Base-by-base conservation (phyloP, 495 filamentous ascomycete genomes). In the Neurospora sp. region DNA sequence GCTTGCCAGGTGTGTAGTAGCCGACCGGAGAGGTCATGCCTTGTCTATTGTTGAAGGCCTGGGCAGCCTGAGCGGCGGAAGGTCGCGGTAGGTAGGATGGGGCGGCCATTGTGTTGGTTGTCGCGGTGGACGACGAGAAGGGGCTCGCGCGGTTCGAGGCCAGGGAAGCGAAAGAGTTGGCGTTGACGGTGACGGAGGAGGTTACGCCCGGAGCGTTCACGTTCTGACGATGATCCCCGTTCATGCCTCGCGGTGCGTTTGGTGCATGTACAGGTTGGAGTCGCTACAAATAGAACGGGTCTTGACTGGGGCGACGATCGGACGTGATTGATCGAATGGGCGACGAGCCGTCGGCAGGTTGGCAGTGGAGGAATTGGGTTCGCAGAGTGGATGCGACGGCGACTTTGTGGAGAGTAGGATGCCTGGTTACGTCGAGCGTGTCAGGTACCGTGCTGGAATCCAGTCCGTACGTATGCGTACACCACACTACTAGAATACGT, bases 231-330 rank as follows among this genome's bases (percentile, higher is more conserved):
- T 77, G 78, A 69, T 83, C 80, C 80, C 79, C 82, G 80, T 82
- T 84, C 82, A 85, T 84, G 77, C 79, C 81, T 81, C 75, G 80
- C 74, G 79, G 81, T 81, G 81, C 82, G 83, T 82, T 75, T 66
- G 74, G 76, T 73, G 73, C 76, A 77, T 72, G 71, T 71, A 59
- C 48, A 59, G 48, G 48, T 59, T 59, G 48, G 48, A 59, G 48
- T 59, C 48, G 48, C 48, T 59, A 59, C 20, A 59, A 27, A 59
- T 59, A 59, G 73, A 77, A 74, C 71, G 72, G 70, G 27, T 27
- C 27, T 27, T 27, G 31, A 70, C 71, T 69, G 74, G 39, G 69
- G 76, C 75, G 80, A 76, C 78, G 83, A 84, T 84, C 81, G 83
- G 82, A 83, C 79, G 48, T 59, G 48, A 27, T 59, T 82, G 82